A percentile compares a stretch with the other conserved stretches of the same genome.
Conservation (phyloP, 257 asterid genomes). For the Lycium ferocissimum region DNA sequence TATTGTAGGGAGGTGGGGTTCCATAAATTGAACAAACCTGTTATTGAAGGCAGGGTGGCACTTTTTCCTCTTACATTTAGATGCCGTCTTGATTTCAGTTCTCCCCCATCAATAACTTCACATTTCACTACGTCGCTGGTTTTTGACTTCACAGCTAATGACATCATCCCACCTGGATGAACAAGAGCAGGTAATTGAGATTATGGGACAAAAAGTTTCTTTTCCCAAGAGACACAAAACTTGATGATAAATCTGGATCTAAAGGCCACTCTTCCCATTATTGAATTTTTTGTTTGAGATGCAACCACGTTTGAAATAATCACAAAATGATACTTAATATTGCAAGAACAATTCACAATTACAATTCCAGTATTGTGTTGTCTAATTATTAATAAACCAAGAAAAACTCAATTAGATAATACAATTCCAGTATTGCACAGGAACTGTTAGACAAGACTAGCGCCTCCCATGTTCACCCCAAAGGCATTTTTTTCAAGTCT, state of each 20-base stretch:
- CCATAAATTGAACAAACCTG: constrained; percentile 59
- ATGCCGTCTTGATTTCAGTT: constrained; percentile 92
- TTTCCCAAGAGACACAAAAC: not conserved
- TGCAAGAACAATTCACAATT: not conserved
- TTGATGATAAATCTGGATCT: not conserved
- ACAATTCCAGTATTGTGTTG: not conserved
- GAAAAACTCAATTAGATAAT: not conserved
- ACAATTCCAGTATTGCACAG: constrained; percentile 3
- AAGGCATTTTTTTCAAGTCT: not conserved
- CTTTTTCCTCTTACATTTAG: constrained; percentile 98
- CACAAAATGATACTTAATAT: not conserved
- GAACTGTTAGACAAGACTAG: not conserved
- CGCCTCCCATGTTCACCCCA: not conserved
- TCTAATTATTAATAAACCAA: constrained; percentile 4
- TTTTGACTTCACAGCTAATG: constrained; percentile 86
- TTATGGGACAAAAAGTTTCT: not conserved
- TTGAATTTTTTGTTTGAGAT: not conserved
- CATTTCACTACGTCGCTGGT: constrained; percentile 73
- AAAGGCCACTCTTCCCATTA: not conserved
- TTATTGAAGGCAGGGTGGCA: constrained; percentile 95
- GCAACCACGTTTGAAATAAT: not conserved
- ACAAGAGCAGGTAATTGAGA: not conserved
- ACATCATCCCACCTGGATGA: constrained; percentile 94
- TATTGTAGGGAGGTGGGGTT: not conserved
- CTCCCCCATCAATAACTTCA: constrained; percentile 93